Evolutionary conservation across 148 eudicot species (phyloP).

Genomic region (Rhododendron vialii): DNA sequence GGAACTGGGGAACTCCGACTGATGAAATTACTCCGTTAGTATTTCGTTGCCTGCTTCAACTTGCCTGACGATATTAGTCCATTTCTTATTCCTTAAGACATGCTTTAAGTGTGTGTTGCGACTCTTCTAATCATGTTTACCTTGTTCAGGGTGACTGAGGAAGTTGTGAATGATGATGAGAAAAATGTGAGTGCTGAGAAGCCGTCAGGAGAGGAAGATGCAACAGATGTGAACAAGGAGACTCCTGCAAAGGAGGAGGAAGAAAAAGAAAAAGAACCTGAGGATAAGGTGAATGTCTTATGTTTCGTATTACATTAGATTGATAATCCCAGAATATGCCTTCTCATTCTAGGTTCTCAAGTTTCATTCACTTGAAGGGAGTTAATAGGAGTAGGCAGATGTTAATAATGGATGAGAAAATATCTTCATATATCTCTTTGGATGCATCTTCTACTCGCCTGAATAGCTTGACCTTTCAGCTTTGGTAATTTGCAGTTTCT

Average conservation of each 20-base stretch:
- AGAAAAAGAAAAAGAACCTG: constrained; percentile 89
- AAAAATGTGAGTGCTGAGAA: constrained; percentile 46
- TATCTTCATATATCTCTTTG: background rate
- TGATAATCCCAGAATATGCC: background rate
- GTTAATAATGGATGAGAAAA: background rate
- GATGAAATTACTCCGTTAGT: constrained; percentile 76
- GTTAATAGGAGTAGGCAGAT: background rate
- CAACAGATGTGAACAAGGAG: constrained; percentile 59
- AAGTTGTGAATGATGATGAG: constrained; percentile 56
- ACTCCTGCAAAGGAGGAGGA: constrained; percentile 53
- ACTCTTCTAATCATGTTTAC: constrained; percentile 11
- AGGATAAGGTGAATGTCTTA: constrained; percentile 53
- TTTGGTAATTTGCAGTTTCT: background rate
- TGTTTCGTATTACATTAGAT: background rate
- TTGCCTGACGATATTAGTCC: background rate
- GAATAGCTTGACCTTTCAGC: background rate
- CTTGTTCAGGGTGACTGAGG: constrained; percentile 52
- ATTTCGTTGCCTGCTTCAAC: background rate
- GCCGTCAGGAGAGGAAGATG: constrained; percentile 53
- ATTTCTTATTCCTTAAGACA: background rate
- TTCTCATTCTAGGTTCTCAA: background rate
- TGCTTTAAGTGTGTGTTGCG: background rate
- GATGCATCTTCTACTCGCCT: background rate
- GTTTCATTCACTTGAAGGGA: background rate
- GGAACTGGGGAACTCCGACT: constrained; percentile 82